Percentiles rank a stretch among this genome's conserved stretches.
These are phyloP conservation scores for Fusarium anguioides DNA, from an alignment of 2,329 filamentous ascomycete genomes.

Conservation along the genomic window DNA sequence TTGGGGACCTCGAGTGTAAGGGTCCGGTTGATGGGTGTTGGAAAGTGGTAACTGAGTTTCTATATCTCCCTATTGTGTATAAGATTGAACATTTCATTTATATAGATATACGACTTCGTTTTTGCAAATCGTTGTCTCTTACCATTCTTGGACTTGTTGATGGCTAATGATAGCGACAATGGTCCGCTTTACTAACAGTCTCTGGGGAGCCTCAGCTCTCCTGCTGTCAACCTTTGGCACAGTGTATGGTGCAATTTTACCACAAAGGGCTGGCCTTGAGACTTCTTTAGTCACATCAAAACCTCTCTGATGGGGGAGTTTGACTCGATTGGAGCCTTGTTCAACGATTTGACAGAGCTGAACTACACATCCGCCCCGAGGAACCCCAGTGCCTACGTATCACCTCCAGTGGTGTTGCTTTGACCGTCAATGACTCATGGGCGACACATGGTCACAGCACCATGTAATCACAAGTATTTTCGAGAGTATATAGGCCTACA, in stretches of 20 bases:
- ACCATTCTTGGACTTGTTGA: too few species aligned
- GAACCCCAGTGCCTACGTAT: background rate
- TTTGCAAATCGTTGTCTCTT: too few species aligned
- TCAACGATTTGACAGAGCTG: slow-evolving; percentile 5
- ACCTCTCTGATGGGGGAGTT: slow-evolving; percentile 8
- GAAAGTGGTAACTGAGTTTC: background rate
- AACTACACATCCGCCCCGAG: background rate
- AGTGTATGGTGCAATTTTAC: background rate
- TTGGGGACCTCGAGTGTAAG: slow-evolving; percentile 14
- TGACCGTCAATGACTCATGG: too few species aligned
- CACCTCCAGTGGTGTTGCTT: too few species aligned
- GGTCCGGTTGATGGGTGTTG: too few species aligned
- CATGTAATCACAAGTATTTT: too few species aligned
- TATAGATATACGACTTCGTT: background rate
- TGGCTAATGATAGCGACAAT: background rate
- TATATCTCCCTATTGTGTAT: background rate
- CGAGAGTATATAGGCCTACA: too few species aligned
- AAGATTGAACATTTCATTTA: background rate
- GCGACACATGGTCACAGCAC: too few species aligned
- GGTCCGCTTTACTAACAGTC: background rate
- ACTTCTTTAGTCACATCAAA: accelerated
- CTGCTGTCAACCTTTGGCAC: background rate
- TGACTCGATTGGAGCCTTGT: slow-evolving; percentile 21
- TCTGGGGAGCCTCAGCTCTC: background rate
- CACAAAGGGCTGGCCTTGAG: background rate